These are phyloP conservation scores for Citrus glauca DNA, from an alignment of 345 rosid species.

Conservation along the genomic window DNA sequence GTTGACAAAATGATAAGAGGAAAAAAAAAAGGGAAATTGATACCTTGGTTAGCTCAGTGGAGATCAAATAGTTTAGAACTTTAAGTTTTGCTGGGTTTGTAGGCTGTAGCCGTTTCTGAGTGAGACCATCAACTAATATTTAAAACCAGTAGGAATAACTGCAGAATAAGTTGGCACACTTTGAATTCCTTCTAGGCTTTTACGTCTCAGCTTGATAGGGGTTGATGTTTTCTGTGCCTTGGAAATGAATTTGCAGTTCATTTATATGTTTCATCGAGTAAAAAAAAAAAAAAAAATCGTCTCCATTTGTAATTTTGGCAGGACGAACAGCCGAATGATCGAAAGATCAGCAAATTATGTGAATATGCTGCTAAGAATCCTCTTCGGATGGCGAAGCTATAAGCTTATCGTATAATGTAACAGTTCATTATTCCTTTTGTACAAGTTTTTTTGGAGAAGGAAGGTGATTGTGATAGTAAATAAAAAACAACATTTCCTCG, in stretches of 20 bases:
- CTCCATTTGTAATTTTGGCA: not conserved
- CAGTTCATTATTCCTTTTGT: not conserved
- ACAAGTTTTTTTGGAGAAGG: no score
- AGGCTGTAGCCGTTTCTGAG: no score
- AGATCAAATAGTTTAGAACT: not conserved
- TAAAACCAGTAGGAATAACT: not conserved
- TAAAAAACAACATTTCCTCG: not conserved
- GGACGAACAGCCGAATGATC: no score
- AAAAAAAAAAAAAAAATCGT: not conserved
- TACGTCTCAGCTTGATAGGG: not conserved
- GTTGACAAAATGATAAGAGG: not conserved
- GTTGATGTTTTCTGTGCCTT: not conserved
- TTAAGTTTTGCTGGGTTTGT: not conserved
- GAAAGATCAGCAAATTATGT: constrained; percentile 20
- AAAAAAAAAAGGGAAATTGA: not conserved
- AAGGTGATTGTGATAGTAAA: not conserved
- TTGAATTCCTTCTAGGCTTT: not conserved
- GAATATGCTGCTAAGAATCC: constrained; percentile 71
- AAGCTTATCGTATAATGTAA: not conserved
- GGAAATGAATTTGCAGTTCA: not conserved
- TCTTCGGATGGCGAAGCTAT: constrained; percentile 69
- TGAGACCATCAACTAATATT: not conserved
- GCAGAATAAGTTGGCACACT: not conserved
- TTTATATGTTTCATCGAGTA: not conserved
- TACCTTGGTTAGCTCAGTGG: constrained; percentile 3